phyloP scores from a whole-genome alignment of 2,329 filamentous ascomycete genomes.

The Xenosphaeropsis pyriputrescens region DNA sequence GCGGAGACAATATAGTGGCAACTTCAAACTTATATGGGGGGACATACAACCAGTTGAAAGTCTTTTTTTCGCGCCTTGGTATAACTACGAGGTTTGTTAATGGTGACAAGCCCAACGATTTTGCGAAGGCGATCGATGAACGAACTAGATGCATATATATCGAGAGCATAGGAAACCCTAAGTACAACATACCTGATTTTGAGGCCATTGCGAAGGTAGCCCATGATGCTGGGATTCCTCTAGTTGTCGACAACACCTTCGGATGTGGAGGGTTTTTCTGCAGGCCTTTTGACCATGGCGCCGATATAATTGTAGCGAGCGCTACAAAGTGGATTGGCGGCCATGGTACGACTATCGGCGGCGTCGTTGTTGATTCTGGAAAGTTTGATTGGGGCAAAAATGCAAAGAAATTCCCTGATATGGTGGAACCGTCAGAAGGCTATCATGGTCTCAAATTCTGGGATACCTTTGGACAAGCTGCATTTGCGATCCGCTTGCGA shows the following conservation, averaged over 20 bases:
- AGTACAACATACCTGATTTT: conserved; percentile 85
- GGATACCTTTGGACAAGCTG: conserved; percentile 74
- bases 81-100: conserved; percentile 79
- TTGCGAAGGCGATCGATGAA: conserved; percentile 74
- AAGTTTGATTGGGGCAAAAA: conserved; percentile 91
- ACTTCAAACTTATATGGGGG: conserved; percentile 88
- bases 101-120: conserved; percentile 66
- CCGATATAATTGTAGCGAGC: conserved; percentile 87
- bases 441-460: conserved; percentile 93
- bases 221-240: conserved; percentile 45
- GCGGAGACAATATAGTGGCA: conserved; percentile 85
- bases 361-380: conserved; percentile 74
- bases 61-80: conserved; percentile 73
- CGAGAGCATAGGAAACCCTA: conserved; percentile 87
- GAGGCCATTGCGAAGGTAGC: conserved; percentile 74
- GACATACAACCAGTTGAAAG: conserved; percentile 96
- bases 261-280: conserved; percentile 83
- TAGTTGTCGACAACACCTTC: conserved; percentile 84
- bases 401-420: conserved; percentile 67
- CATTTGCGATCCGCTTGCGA: conserved; percentile 73
- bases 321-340: conserved; percentile 97
- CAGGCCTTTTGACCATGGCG: conserved; percentile 77
- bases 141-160: conserved; percentile 87
- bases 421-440: conserved; percentile 74
- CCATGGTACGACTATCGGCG: conserved; percentile 83